Evolutionary conservation across 768 basidiomycete species (phyloP).

Genomic region (Nidularia pulvinata): DNA sequence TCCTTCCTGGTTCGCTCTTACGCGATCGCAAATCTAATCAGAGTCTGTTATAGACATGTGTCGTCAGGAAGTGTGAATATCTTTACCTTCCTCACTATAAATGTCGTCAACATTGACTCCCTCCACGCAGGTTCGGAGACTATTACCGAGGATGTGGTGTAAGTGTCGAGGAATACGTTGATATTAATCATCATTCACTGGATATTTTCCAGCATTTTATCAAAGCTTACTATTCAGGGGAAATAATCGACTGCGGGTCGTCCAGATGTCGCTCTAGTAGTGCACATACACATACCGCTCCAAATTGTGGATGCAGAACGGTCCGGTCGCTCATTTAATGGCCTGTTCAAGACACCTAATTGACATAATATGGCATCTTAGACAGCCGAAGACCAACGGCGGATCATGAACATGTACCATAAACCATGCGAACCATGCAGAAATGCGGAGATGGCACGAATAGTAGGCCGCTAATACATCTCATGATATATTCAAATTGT

Average conservation of each 20-base stretch:
- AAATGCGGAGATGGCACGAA: conserved; percentile 28
- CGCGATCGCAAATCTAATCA: background rate
- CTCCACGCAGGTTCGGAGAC: conserved; percentile 33
- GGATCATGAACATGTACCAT: conserved; percentile 67
- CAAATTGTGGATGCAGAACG: conserved; percentile 53
- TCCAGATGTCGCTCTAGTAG: conserved; percentile 51
- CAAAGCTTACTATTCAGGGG: conserved; percentile 60
- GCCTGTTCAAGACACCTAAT: background rate
- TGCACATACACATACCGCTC: conserved; percentile 61
- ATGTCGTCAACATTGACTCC: conserved; percentile 5
- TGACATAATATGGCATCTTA: conserved; percentile 11
- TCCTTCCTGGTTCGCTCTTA: conserved; percentile 1
- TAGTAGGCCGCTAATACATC: conserved; percentile 11
- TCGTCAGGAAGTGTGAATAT: conserved; percentile 51
- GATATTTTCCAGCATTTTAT: conserved; percentile 55
- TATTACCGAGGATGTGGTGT: conserved; percentile 42
- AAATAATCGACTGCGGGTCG: conserved; percentile 52
- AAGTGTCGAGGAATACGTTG: conserved; percentile 8
- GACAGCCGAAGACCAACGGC: conserved; percentile 44
- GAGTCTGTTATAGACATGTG: conserved; percentile 38
- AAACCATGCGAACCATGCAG: conserved; percentile 60
- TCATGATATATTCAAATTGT: background rate
- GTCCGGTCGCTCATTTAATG: conserved; percentile 19
- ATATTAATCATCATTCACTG: conserved; percentile 7
- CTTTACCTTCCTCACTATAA: conserved; percentile 4